A percentile compares a stretch with the other conserved stretches of the same genome.
Conservation (phyloP, 306 rosid species). For the Abrus pulchellus region DNA sequence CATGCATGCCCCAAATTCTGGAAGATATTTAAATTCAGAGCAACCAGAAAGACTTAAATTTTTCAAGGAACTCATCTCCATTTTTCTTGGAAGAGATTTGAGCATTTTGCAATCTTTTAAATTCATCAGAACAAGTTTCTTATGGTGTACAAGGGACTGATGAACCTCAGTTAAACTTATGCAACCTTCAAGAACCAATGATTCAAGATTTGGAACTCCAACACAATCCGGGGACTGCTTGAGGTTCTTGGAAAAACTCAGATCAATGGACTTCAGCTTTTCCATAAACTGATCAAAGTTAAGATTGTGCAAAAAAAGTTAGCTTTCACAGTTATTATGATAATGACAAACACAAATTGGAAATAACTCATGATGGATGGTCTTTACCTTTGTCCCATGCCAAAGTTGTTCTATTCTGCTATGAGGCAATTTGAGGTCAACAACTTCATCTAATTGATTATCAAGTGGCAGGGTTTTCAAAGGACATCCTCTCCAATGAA, state of each 20-base stretch:
- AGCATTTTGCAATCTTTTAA: slow-evolving; percentile 56
- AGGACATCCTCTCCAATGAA: slow-evolving; percentile 51
- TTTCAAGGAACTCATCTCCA: slow-evolving; percentile 49
- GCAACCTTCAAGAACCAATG: slow-evolving; percentile 52
- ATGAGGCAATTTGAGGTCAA: slow-evolving; percentile 46
- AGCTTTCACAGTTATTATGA: slow-evolving; percentile 26
- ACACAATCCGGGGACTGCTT: slow-evolving; percentile 32
- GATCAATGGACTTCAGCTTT: slow-evolving; percentile 36
- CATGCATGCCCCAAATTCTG: slow-evolving; percentile 51
- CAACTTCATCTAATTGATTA: slow-evolving; percentile 41
- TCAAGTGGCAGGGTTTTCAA: slow-evolving; percentile 45
- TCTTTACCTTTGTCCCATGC: slow-evolving; percentile 48
- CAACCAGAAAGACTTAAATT: slow-evolving; percentile 50
- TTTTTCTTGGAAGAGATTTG: slow-evolving; percentile 47
- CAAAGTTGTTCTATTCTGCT: slow-evolving; percentile 51
- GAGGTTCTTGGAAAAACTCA: slow-evolving; percentile 45
- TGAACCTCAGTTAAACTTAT: slow-evolving; percentile 45
- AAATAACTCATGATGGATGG: not conserved
- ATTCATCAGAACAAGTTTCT: slow-evolving; percentile 36
- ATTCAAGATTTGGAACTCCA: slow-evolving; percentile 51
- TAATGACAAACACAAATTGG: not conserved
- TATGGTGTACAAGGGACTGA: slow-evolving; percentile 41
- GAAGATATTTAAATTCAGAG: slow-evolving; percentile 38
- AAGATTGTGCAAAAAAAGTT: not conserved
- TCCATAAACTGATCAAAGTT: slow-evolving; percentile 36